These are phyloP conservation scores for Phytophthora lateralis DNA, from an alignment of 352 stramenopile genomes.

Conservation along the genomic window DNA sequence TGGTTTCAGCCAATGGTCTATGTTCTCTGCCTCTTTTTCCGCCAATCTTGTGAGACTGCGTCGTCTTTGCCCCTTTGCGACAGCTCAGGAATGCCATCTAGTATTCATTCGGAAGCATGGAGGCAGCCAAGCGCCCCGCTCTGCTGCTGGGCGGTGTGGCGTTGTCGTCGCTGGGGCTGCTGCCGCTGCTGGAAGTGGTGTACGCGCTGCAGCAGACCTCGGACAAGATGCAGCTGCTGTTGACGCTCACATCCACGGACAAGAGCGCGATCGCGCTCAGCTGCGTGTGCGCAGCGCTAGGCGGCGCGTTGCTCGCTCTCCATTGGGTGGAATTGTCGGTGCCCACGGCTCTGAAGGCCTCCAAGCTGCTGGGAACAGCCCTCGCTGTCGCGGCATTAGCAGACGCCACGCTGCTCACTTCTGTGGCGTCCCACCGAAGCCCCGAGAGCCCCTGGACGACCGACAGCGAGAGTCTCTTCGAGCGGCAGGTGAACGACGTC, in stretches of 20 bases:
- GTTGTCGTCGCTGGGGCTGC: constrained; percentile 30
- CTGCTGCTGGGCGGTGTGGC: constrained; percentile 28
- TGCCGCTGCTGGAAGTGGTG: constrained; percentile 39
- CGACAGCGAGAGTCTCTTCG: constrained; percentile 37
- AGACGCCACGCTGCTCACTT: constrained; percentile 23
- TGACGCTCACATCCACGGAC: constrained; percentile 34
- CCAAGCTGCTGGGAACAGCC: constrained; percentile 19
- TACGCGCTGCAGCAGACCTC: constrained; percentile 12
- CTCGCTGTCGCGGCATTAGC: constrained; percentile 21
- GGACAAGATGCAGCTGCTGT: constrained; percentile 23
- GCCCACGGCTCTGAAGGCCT: constrained; percentile 1
- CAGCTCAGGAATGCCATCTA: constrained; percentile 4
- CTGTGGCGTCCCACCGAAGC: constrained; percentile 17
- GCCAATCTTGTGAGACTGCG: constrained; percentile 8
- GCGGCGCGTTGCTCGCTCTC: constrained; percentile 30
- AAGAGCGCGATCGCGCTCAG: constrained; percentile 32
- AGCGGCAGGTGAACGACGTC: constrained; percentile 48
- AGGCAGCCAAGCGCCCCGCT: constrained; percentile 13
- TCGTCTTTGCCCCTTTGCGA: constrained; percentile 14
- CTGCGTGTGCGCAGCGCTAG: constrained; percentile 17
- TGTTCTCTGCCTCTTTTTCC: constrained; percentile 2
- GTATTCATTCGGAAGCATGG: constrained; percentile 19
- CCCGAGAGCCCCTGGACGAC: constrained; percentile 37
- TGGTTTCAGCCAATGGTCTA: constrained; percentile 15
- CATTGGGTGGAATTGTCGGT: constrained; percentile 30